These are phyloP conservation scores for Caryopteris hybrid DNA, from an alignment of 305 asterid genomes.

Conservation along the genomic window DNA sequence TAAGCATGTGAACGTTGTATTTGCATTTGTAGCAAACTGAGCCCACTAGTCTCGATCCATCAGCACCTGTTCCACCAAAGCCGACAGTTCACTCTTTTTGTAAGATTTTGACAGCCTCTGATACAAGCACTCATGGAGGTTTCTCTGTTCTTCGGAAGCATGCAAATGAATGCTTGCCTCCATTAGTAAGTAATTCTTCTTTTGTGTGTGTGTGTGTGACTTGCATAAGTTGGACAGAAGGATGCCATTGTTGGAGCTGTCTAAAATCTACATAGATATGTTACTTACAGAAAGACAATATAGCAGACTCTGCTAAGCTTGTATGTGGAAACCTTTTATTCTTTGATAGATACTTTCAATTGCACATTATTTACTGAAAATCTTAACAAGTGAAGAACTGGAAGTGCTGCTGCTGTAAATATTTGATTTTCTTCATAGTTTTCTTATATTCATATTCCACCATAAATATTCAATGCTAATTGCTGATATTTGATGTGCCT, in stretches of 20 bases:
- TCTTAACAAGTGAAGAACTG: too few species aligned
- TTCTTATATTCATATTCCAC: neutral
- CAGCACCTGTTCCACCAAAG: constrained; percentile 49
- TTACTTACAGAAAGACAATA: too few species aligned
- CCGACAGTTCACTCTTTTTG: constrained; percentile 49
- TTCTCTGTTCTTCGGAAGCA: constrained; percentile 89
- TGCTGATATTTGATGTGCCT: constrained; percentile 3
- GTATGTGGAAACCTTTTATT: neutral
- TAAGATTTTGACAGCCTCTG: constrained; percentile 86
- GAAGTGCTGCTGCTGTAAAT: too few species aligned
- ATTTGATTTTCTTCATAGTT: too few species aligned
- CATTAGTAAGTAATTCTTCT: constrained; percentile 36
- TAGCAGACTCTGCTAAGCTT: too few species aligned
- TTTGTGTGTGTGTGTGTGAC: neutral
- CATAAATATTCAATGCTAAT: neutral
- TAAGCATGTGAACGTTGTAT: neutral
- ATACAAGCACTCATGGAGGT: constrained; percentile 94
- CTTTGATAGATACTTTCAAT: neutral
- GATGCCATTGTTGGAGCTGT: neutral
- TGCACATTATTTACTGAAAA: too few species aligned
- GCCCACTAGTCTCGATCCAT: constrained; percentile 53
- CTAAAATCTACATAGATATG: neutral
- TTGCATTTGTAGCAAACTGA: constrained; percentile 58
- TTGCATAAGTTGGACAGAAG: neutral
- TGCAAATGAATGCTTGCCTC: constrained; percentile 87